These are phyloP conservation scores for Lactarius pseudohatsudake DNA, from an alignment of 768 basidiomycete genomes.

Conservation along the genomic window DNA sequence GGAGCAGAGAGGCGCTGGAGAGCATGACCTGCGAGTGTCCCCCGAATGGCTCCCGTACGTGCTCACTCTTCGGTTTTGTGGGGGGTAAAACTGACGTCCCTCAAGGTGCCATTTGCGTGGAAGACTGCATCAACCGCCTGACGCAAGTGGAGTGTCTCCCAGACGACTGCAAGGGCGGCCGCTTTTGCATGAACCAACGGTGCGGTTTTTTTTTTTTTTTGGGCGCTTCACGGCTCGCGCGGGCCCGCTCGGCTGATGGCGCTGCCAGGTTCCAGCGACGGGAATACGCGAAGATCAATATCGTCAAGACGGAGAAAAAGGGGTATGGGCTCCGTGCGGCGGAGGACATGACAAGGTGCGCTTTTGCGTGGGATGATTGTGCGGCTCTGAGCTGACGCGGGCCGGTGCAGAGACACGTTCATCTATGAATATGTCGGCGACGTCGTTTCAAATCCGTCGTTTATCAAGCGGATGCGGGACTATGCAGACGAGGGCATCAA, in stretches of 20 bases:
- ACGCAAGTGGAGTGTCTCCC: slow-evolving; percentile 96
- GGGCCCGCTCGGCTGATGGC: slow-evolving; percentile 11
- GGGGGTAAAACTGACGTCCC: slow-evolving; percentile 41
- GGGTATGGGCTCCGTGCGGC: slow-evolving; percentile 90
- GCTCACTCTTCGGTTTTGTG: too few relatives aligned
- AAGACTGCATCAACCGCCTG: slow-evolving; percentile 95
- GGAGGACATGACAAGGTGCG: slow-evolving; percentile 62
- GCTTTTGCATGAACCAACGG: slow-evolving; percentile 92
- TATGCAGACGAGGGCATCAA: slow-evolving; percentile 91
- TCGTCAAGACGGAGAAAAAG: slow-evolving; percentile 93
- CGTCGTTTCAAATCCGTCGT: slow-evolving; percentile 82
- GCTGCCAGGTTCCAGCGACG: slow-evolving; percentile 75
- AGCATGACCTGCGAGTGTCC: slow-evolving; percentile 96
- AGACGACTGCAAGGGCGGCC: slow-evolving; percentile 81
- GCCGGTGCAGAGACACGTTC: slow-evolving; percentile 68
- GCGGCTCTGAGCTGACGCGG: background rate
- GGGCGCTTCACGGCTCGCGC: slow-evolving; percentile 53
- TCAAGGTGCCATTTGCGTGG: slow-evolving; percentile 70
- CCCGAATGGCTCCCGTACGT: slow-evolving; percentile 69
- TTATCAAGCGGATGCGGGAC: slow-evolving; percentile 90
- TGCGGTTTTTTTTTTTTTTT: slow-evolving; percentile 39
- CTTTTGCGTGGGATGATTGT: slow-evolving; percentile 17
- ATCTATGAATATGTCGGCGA: slow-evolving; percentile 99
- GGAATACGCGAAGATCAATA: slow-evolving; percentile 82
- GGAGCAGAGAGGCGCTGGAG: slow-evolving; percentile 84